A percentile compares a stretch with the other conserved stretches of the same genome.
phyloP scores from a whole-genome alignment of 192 early-diverging fungal genomes.

The Coemansia sp. region DNA sequence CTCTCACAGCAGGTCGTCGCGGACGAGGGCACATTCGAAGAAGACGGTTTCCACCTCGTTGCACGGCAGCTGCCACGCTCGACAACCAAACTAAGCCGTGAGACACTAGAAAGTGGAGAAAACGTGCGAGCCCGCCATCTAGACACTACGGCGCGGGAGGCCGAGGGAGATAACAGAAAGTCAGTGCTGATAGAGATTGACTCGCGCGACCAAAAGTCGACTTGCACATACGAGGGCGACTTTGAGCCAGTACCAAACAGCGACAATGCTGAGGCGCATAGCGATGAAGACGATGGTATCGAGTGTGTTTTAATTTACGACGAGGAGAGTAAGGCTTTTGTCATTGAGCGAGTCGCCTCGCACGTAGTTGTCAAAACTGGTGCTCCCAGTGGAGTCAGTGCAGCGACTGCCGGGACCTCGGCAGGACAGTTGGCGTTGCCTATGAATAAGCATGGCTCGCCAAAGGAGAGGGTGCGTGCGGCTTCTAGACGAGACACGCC shows the following conservation, averaged over 20 bases:
- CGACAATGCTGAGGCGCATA: background rate
- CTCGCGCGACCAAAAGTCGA: conserved; percentile 31
- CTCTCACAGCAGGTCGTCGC: background rate
- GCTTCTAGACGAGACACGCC: conserved; percentile 11
- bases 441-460: conserved; percentile 20
- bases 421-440: conserved; percentile 33
- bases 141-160: background rate
- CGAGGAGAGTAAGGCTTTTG: conserved; percentile 40
- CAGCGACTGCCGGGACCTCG: conserved; percentile 2
- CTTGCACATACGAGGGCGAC: conserved; percentile 51
- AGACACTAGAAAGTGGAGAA: conserved; percentile 37
- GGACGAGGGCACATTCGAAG: conserved; percentile 2
- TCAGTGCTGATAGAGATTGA: conserved; percentile 34
- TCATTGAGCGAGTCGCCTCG: conserved; percentile 36
- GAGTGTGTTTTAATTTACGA: conserved; percentile 51
- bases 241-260: conserved; percentile 16
- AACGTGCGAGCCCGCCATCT: conserved; percentile 32
- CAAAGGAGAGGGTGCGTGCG: background rate
- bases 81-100: conserved; percentile 46
- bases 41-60: conserved; percentile 42
- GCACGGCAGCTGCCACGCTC: conserved; percentile 45
- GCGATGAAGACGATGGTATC: conserved; percentile 2
- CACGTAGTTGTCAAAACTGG: conserved; percentile 21
- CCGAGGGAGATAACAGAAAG: background rate
- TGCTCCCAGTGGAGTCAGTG: conserved; percentile 5